phyloP scores from a whole-genome alignment of 108 stramenopile species.

The Cyclotella atomus region DNA sequence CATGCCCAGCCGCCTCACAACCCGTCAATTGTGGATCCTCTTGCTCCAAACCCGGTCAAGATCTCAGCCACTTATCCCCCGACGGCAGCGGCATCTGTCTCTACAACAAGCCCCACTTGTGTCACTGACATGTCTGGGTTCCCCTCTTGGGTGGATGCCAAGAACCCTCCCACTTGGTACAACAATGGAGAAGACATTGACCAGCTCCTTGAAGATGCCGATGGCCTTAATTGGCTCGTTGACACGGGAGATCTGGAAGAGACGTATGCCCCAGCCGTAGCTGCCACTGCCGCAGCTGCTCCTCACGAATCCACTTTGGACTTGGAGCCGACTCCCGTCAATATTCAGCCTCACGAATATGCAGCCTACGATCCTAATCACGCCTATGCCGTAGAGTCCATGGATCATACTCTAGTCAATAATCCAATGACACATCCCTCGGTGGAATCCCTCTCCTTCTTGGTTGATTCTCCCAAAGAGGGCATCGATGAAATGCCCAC shows the following conservation, averaged over 20 bases:
- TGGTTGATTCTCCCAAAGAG: conserved; percentile 14
- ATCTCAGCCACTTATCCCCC: conserved; percentile 40
- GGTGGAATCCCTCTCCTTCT: conserved; percentile 20
- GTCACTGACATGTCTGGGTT: conserved; percentile 71
- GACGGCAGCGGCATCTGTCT: not conserved
- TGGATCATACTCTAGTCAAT: not conserved
- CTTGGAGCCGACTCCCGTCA: conserved; percentile 10
- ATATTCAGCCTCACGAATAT: not conserved
- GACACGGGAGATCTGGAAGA: conserved; percentile 87
- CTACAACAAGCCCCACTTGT: conserved; percentile 69
- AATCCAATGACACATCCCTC: conserved; percentile 12
- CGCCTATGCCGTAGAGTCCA: not conserved
- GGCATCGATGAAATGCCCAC: conserved; percentile 1
- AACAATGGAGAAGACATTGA: conserved; percentile 85
- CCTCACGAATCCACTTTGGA: not conserved
- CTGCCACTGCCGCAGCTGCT: conserved; percentile 23
- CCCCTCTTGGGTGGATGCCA: conserved; percentile 83
- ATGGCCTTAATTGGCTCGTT: conserved; percentile 80
- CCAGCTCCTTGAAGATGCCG: conserved; percentile 80
- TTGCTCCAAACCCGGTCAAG: conserved; percentile 80
- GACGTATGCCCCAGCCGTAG: conserved; percentile 62
- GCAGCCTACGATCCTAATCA: not conserved
- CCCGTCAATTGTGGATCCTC: conserved; percentile 62
- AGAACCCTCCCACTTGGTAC: conserved; percentile 87
- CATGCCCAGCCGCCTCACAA: conserved; percentile 26